These are phyloP conservation scores for Dactylonectria estremocensis DNA, from an alignment of 2,329 filamentous ascomycete genomes.

Conservation along the genomic window DNA sequence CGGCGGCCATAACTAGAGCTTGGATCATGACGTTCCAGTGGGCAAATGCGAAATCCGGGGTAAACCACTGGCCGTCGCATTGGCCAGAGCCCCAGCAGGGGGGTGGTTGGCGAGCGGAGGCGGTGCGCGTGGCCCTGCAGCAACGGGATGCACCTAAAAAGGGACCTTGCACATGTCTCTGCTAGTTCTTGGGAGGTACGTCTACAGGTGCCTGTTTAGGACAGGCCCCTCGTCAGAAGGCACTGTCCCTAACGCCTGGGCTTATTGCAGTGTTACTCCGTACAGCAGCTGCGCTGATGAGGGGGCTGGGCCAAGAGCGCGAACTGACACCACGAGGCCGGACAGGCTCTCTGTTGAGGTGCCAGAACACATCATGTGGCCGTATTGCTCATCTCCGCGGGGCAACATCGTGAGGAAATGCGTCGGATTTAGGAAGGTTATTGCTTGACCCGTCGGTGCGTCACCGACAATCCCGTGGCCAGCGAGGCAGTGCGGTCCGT, in stretches of 20 bases:
- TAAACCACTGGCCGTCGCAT: conserved; percentile 12
- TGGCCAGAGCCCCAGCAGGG: conserved; percentile 15
- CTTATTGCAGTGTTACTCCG: not conserved
- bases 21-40: not conserved
- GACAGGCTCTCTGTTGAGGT: conserved; percentile 1
- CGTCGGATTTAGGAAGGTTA: not conserved
- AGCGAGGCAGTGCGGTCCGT: not conserved
- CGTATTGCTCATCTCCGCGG: conserved; percentile 1
- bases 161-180: conserved; percentile 12
- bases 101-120: conserved; percentile 3
- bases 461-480: conserved; percentile 21
- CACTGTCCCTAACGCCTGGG: conserved; percentile 12
- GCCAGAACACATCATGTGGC: not conserved
- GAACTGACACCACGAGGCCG: not conserved
- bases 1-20: not conserved
- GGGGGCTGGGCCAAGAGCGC: not conserved
- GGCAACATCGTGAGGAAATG: not conserved
- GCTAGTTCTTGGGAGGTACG: conserved; percentile 8
- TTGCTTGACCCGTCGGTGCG: not conserved
- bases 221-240: no score
- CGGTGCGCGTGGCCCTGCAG: conserved; percentile 23
- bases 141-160: conserved; percentile 17
- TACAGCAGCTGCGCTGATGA: not conserved
- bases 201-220: no score
- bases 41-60: conserved; percentile 9